These are phyloP conservation scores for Phytophthora fragariae DNA, from an alignment of 352 stramenopile genomes.

Conservation along the genomic window DNA sequence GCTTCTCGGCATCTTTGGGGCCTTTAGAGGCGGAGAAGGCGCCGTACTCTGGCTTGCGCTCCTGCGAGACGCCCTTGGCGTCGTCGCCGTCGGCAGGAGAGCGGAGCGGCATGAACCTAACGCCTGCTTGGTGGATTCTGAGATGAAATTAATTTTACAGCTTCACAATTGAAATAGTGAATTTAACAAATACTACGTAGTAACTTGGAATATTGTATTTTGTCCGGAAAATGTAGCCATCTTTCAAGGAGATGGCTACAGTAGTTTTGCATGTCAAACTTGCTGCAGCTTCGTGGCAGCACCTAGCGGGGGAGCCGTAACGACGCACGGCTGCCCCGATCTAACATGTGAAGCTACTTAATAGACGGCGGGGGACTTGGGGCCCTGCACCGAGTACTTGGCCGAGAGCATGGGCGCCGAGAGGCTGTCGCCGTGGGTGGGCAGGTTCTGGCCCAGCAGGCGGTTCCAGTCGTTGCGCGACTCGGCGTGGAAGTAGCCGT, in stretches of 20 bases:
- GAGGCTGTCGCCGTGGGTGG: conserved; percentile 39
- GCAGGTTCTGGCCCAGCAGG: conserved; percentile 45
- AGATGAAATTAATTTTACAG: not conserved
- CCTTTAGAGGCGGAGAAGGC: conserved; percentile 13
- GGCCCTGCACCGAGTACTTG: conserved; percentile 37
- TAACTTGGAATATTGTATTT: no score
- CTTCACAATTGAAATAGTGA: no score
- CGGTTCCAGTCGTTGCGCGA: conserved; percentile 52
- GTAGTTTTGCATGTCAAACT: not conserved
- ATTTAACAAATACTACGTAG: no score
- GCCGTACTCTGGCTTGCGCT: conserved; percentile 27
- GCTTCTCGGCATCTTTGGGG: not conserved
- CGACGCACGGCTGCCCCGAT: conserved; percentile 15
- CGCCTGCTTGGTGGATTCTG: not conserved
- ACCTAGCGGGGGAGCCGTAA: conserved; percentile 20
- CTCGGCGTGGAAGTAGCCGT: conserved; percentile 56
- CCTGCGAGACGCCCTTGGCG: conserved; percentile 13
- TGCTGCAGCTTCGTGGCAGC: conserved; percentile 9
- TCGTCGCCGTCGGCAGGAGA: conserved; percentile 7
- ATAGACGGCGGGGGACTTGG: conserved; percentile 33
- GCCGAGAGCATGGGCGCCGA: conserved; percentile 46
- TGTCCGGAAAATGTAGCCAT: not conserved
- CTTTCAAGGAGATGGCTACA: not conserved
- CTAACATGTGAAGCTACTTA: conserved; percentile 28
- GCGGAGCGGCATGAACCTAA: conserved; percentile 25